phyloP scores from a whole-genome alignment of 805 yeast genomes.

The Nakazawaea holstii region DNA sequence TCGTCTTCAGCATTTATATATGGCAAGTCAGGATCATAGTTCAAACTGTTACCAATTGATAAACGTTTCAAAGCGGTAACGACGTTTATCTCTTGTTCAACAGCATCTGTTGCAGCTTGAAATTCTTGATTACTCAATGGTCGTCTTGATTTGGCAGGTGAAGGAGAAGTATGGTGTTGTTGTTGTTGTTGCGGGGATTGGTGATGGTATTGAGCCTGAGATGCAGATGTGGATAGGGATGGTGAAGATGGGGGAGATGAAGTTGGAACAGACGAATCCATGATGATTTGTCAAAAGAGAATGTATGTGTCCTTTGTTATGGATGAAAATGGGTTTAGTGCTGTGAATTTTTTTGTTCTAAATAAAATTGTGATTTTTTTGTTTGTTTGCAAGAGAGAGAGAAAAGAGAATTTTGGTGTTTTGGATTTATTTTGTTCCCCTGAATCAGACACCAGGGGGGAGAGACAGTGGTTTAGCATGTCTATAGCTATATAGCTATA shows the following conservation, averaged over 20 bases:
- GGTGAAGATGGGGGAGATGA: background rate
- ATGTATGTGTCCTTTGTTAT: too few relatives aligned
- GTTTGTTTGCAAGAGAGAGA: background rate
- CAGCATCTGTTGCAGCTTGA: constrained; percentile 65
- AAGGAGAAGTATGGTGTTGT: background rate
- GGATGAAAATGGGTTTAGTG: background rate
- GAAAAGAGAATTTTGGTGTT: background rate
- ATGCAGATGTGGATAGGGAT: background rate
- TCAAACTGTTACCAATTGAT: constrained; percentile 59
- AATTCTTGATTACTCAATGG: constrained; percentile 30
- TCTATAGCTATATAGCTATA: too few relatives aligned
- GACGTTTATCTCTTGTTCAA: constrained; percentile 68
- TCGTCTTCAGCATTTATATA: constrained; percentile 20
- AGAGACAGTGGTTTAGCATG: background rate
- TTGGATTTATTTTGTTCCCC: background rate
- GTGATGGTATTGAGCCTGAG: background rate
- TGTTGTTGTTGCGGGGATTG: background rate
- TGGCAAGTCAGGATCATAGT: constrained; percentile 70
- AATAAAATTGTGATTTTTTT: background rate
- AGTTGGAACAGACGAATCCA: too few relatives aligned
- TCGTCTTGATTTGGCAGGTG: background rate
- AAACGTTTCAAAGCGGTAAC: constrained; percentile 70
- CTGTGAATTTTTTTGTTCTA: background rate
- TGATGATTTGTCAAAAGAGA: too few relatives aligned
- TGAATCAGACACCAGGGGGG: too few relatives aligned